phyloP scores from a whole-genome alignment of 768 basidiomycete genomes.

The Solioccasus polychromus region DNA sequence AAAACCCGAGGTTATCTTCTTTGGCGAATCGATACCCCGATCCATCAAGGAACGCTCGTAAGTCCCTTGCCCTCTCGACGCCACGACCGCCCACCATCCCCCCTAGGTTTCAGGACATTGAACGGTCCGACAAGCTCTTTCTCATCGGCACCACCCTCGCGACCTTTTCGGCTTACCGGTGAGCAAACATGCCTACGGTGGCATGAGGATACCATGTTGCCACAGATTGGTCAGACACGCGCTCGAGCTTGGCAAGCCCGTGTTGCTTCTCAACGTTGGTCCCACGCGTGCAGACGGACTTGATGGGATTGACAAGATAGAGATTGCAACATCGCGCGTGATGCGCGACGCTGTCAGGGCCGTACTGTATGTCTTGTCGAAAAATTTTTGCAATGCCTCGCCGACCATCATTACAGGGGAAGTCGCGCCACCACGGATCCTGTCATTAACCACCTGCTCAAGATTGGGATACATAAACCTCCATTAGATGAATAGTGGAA shows the following conservation, averaged over 20 bases:
- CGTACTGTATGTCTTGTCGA: constrained; percentile 51
- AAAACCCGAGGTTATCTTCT: constrained; percentile 84
- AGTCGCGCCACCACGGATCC: constrained; percentile 40
- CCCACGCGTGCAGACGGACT: constrained; percentile 81
- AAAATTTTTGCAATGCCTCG: background rate
- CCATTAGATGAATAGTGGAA: constrained; percentile 34
- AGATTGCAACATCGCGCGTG: constrained; percentile 70
- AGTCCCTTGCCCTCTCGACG: constrained; percentile 18
- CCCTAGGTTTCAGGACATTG: constrained; percentile 56
- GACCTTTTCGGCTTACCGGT: constrained; percentile 91
- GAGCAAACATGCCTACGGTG: background rate
- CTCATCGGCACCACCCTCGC: constrained; percentile 89
- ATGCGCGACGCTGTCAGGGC: constrained; percentile 60
- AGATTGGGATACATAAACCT: constrained; percentile 58
- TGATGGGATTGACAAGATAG: constrained; percentile 72
- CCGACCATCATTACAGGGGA: constrained; percentile 38
- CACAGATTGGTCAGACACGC: constrained; percentile 77
- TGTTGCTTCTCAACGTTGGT: constrained; percentile 82
- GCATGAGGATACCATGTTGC: background rate
- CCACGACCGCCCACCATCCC: background rate
- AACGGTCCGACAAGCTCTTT: constrained; percentile 63
- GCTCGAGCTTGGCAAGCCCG: constrained; percentile 67
- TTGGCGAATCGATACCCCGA: constrained; percentile 81
- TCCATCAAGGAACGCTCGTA: constrained; percentile 70
- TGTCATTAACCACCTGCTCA: constrained; percentile 48